Base-by-base conservation (phyloP, 495 filamentous ascomycete genomes). In the Daldinia loculata region DNA sequence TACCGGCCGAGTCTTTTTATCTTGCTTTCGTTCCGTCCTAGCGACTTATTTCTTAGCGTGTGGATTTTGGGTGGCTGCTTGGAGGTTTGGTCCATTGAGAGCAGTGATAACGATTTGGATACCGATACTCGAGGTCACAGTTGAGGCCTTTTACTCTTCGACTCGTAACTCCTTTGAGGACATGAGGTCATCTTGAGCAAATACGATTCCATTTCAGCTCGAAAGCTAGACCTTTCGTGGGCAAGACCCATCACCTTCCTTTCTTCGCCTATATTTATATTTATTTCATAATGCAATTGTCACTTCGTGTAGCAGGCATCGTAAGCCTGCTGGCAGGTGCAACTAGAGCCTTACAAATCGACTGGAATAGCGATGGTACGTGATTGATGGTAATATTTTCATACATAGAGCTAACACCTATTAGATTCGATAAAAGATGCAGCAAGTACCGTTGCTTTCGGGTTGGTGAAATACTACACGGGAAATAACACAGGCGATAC, bases 401-500 rank as follows among this genome's bases (percentile, higher is more conserved):
- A 59, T 19, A 15, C 58, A 29, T 22, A 14, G 51, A 14, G 51
- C 66, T 71, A 32, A 72, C 48, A 41, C 2, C 6, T 30, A 17
- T 26, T 36, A 84, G 82, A 71, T 17, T 84, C 83, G 0, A 67
- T 82, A 32, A 84, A 83, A 63, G 61, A 80, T 1, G 80, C 81
- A 11, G 80, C 83, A 7, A 77, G 76, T 61, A 84, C 82, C 14
- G 79, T 83, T 29, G 83, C 82, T 14, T 84, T 75, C 55, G 83
- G 83, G 7, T 56, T 85, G 30, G 63, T 81, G 74, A 81, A 79
- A 45, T 91, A 88, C 70, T 93, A 93, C 66, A 91, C 88, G 1
- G 91, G 91, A 14, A 89, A 90, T 76, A 80, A 86, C 34, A 89
- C 90, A 0, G 91, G 91, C 38, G 89, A 92, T 58, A 81, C 83